Base-by-base conservation (phyloP, 2,329 filamentous ascomycete genomes). In the Escovopsis sp. region DNA sequence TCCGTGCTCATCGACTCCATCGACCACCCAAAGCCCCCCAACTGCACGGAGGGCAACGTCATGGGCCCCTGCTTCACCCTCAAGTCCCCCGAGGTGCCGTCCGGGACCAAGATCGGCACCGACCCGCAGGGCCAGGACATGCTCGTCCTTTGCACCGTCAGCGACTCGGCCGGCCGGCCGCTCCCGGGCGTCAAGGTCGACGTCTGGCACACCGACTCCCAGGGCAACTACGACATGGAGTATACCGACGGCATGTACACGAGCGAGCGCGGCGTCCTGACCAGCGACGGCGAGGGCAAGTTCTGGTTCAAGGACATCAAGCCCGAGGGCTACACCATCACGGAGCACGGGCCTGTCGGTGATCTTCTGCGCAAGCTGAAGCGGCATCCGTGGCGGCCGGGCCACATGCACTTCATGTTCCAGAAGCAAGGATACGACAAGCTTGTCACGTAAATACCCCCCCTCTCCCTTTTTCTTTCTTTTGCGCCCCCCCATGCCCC, bases 351-450 rank as follows among this genome's bases (percentile, higher is more conserved):
- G 8, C 86, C 87, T 0, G 85, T 94, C 1, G 87, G 85, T 1
- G 75, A 77, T 60, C 57, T 91, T 50, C 62, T 91, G 52, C 63
- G 66, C 56, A 59, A 64, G 53, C 57, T 91, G 52, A 69, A 72
- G n/a, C 67, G 85, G n/a, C 85, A 91, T 63, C 77, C 77, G 43
- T 88, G 77, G 65, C 65, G 85, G 41, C 85, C 85, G 1, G 75
- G 78, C 18, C 85, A 91, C 59, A 74, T 89, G 69, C 85, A 91
- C 60, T 91, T 91, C 54, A 91, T 93, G 83, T 87, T 94, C 63
- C 76, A 80, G 56, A 87, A 85, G 66, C 60, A 69, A 32, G 82
- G 83, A 0, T 87, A 75, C 64, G 85, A 94, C 65, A 75, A 81
- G 57, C 62, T 94, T 53, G 81, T 91, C 55, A 93, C 85, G 83